These are phyloP conservation scores for Colletotrichum sp. DNA, from an alignment of 2,329 filamentous ascomycete species.

Conservation along the genomic window DNA sequence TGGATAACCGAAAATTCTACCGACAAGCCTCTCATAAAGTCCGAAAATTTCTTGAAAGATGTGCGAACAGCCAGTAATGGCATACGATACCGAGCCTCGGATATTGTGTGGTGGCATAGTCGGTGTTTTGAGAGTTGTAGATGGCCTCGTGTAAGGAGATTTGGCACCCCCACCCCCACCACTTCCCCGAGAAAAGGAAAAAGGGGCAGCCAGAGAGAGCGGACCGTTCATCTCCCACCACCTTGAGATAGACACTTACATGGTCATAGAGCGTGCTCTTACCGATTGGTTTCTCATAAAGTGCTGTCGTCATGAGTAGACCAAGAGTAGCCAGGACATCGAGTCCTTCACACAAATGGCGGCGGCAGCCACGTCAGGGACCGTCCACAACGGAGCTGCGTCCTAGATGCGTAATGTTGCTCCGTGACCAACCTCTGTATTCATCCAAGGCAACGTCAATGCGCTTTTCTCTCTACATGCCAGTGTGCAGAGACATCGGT, in stretches of 20 bases:
- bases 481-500: neutral
- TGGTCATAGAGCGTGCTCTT: neutral
- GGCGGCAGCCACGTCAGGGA: accelerated
- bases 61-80: neutral
- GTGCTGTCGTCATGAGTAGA: accelerated
- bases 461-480: neutral
- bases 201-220: neutral
- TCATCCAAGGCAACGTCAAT: neutral
- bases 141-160: accelerated
- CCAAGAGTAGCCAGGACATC: accelerated
- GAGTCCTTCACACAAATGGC: neutral
- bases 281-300: neutral
- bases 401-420: neutral
- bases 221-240: no score
- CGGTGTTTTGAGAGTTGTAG: accelerated
- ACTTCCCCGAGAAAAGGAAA: neutral
- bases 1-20: neutral
- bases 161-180: neutral
- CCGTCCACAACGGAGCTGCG: neutral
- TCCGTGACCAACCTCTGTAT: neutral
- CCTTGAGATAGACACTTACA: neutral
- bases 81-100: neutral
- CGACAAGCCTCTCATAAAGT: neutral
- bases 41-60: accelerated
- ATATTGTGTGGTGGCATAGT: neutral